These are phyloP conservation scores for Cardamine resedifolia DNA, from an alignment of 345 rosid species.

Conservation along the genomic window DNA sequence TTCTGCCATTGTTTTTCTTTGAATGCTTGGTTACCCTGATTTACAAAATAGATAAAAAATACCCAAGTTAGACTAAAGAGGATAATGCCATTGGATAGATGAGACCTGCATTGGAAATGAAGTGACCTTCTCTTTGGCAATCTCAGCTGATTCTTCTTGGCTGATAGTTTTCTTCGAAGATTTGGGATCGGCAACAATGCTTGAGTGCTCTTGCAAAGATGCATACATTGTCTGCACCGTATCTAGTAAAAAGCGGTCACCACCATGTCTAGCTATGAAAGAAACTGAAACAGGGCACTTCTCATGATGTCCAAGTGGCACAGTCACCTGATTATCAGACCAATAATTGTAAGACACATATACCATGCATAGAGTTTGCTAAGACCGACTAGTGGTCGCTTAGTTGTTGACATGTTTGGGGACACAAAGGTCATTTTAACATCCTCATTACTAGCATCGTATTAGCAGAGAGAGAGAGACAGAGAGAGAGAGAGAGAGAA, in stretches of 20 bases:
- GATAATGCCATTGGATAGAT: not conserved
- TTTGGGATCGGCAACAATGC: conserved; percentile 52
- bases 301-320: conserved; percentile 70
- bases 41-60: not conserved
- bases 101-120: conserved; percentile 12
- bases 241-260: conserved; percentile 86
- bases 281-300: conserved; percentile 83
- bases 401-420: not conserved
- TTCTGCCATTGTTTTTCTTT: conserved; percentile 87
- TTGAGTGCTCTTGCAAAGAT: conserved; percentile 69
- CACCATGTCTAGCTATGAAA: conserved; percentile 76
- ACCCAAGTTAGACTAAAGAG: not conserved
- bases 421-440: not conserved
- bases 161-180: conserved; percentile 38
- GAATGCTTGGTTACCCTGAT: conserved; percentile 91
- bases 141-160: conserved; percentile 66
- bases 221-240: conserved; percentile 64
- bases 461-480: not conserved
- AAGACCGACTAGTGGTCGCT: conserved; percentile 1
- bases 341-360: conserved; percentile 6
- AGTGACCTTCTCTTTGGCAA: conserved; percentile 87
- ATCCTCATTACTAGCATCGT: conserved; percentile 9
- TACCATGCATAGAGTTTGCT: conserved; percentile 1
- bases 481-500: conserved; percentile 28
- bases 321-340: conserved; percentile 55